Conservation (phyloP, 805 yeast genomes). For the Yarrowia yakushimensis region DNA sequence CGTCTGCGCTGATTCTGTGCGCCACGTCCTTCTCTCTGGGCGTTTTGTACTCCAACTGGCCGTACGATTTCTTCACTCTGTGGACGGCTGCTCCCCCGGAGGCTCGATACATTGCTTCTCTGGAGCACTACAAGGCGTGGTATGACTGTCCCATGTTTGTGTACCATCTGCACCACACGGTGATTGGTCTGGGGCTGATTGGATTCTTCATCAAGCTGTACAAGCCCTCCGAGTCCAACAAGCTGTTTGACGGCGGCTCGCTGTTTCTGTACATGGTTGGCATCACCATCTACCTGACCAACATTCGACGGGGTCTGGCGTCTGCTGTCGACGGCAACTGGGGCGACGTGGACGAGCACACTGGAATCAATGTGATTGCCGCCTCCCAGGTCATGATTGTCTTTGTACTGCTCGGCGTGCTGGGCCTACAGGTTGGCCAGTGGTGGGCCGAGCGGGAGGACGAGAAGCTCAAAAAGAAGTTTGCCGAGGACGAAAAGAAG, state of each 20-base stretch:
- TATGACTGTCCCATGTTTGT: slow-evolving; percentile 59
- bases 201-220: slow-evolving; percentile 76
- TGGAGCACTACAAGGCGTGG: slow-evolving; percentile 73
- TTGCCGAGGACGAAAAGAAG: slow-evolving; percentile 30
- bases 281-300: slow-evolving; percentile 77
- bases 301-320: slow-evolving; percentile 73
- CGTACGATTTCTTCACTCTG: slow-evolving; percentile 74
- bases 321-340: slow-evolving; percentile 70
- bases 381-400: slow-evolving; percentile 80
- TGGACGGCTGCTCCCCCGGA: slow-evolving; percentile 56
- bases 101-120: slow-evolving; percentile 55
- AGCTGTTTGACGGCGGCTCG: slow-evolving; percentile 86
- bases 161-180: slow-evolving; percentile 59
- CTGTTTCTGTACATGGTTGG: slow-evolving; percentile 69
- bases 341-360: slow-evolving; percentile 88
- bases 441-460: slow-evolving; percentile 75
- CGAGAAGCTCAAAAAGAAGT: slow-evolving; percentile 26
- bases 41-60: slow-evolving; percentile 68
- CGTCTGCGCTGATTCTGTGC: slow-evolving; percentile 36
- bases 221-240: slow-evolving; percentile 81
- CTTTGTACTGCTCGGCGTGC: slow-evolving; percentile 68
- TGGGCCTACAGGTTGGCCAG: slow-evolving; percentile 80
- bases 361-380: slow-evolving; percentile 88
- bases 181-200: slow-evolving; percentile 60
- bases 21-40: slow-evolving; percentile 79